Evolutionary conservation across 495 filamentous ascomycete genomes (phyloP), one percentile per base, ranked within the genome.

Genomic region (Tuber aestivum): DNA sequence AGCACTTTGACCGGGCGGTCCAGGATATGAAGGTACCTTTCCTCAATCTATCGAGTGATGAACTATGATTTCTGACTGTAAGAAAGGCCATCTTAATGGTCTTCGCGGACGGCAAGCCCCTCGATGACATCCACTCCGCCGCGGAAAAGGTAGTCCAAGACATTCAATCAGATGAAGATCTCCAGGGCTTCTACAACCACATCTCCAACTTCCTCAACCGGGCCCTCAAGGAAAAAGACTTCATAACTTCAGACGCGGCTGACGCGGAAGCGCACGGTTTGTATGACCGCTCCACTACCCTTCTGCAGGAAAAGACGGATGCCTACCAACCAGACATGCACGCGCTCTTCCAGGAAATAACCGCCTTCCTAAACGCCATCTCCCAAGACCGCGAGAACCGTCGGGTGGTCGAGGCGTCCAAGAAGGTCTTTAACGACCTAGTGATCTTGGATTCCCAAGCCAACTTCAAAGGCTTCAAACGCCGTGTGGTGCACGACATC

Each of bases 341-440:
- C 50, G 72, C 56, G 16, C 78, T 83, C n/a, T 83, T 82, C 21
- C 69, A 81, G 0, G 81, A 82, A 69, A 18, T 79, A 27, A 69
- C 74, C 27, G 45, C 48, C 20, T 82, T 78, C 23, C 32, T 75
- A 4, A 74, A 80, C 38, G 81, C 78, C n/a, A 82, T 82, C 14
- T 23, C 48, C 20, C 78, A 82, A 48, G 81, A 83, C 50, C 38
- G 70, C 12, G 81, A 75, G 50, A 80, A 81, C 50, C 68, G 42
- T 44, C 71, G 81, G 41, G 50, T 83, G 8, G 45, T 79, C 14
- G 81, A 80, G 72, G 70, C 81, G 1, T 80, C 78, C 12, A 82
- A 82, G 70, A 82, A 82, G 61, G 81, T 82, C 27, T 82, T 80
- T 56, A 82, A 77, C 37, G 81, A 82, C 37, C 40, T 82, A 2